Evolutionary conservation across 2,329 filamentous ascomycete genomes (phyloP).

Genomic region (Phaeoacremonium minimum): DNA sequence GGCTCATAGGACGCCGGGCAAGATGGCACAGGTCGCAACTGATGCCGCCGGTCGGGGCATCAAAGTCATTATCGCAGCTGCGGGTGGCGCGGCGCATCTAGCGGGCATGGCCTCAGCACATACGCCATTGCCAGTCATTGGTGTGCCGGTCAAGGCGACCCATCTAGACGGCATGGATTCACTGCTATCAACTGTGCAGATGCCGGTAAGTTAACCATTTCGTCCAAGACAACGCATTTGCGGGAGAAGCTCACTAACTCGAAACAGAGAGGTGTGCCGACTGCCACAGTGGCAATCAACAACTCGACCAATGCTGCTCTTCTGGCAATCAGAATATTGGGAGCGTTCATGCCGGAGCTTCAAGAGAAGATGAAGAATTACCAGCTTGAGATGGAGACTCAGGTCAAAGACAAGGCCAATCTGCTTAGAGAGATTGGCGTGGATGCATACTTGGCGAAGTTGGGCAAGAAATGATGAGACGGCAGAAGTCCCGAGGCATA

Average conservation of each 20-base stretch:
- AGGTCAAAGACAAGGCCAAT: conserved; percentile 60
- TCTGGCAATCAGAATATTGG: conserved; percentile 65
- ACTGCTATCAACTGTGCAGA: conserved; percentile 70
- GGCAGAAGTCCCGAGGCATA: too few relatives aligned
- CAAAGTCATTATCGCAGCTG: conserved; percentile 71
- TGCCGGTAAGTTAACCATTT: conserved; percentile 52
- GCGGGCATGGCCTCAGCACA: conserved; percentile 73
- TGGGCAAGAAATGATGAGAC: too few relatives aligned
- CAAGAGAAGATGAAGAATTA: conserved; percentile 55
- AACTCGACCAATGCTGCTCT: conserved; percentile 75
- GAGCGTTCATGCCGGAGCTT: conserved; percentile 51
- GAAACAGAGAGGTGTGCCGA: conserved; percentile 57
- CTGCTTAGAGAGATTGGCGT: conserved; percentile 52
- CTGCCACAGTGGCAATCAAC: conserved; percentile 74
- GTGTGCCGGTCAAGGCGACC: conserved; percentile 72
- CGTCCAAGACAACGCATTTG: background rate
- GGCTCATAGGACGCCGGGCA: conserved; percentile 69
- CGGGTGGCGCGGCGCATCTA: conserved; percentile 68
- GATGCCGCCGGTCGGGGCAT: conserved; percentile 61
- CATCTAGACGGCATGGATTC: conserved; percentile 69
- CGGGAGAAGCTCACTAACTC: conserved; percentile 24
- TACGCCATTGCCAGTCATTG: conserved; percentile 70
- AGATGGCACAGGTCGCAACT: conserved; percentile 64
- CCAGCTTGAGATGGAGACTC: conserved; percentile 55
- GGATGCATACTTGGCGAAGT: conserved; percentile 45